Evolutionary conservation across 768 basidiomycete genomes (phyloP).

Genomic region (Amanita thiersii): DNA sequence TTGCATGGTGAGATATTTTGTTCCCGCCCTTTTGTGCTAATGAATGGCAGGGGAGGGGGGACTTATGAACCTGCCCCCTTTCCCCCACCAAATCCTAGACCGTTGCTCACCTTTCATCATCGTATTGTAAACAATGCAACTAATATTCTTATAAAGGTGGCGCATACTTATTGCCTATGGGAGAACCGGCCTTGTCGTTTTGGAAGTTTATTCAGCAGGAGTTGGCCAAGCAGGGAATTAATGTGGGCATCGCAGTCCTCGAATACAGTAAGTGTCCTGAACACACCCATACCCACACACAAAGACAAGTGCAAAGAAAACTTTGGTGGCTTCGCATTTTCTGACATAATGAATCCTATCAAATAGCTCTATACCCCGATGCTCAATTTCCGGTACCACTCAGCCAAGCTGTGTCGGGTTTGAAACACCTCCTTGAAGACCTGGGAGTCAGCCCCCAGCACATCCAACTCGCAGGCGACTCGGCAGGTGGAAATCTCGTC

Average conservation of each 20-base stretch:
- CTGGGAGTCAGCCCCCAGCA: conserved; percentile 21
- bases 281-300: no score
- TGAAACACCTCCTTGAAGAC: conserved; percentile 22
- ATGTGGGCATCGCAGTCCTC: conserved; percentile 22
- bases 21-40: no score
- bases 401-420: conserved; percentile 19
- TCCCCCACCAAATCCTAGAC: no score
- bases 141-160: no score
- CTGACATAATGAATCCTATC: no score
- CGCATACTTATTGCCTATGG: conserved; percentile 19
- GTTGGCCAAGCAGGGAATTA: conserved; percentile 15
- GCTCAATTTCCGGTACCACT: conserved; percentile 27
- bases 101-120: no score
- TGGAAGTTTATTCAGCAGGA: conserved; percentile 20
- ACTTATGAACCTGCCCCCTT: not conserved
- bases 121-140: no score
- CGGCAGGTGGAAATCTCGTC: conserved; percentile 29
- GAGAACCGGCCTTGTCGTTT: conserved; percentile 16
- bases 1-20: conserved; percentile 19
- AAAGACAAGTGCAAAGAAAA: no score
- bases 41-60: not conserved
- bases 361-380: no score
- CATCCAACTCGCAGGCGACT: conserved; percentile 28
- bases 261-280: conserved; percentile 26
- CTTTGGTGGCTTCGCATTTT: no score